Evolutionary conservation across 2,329 filamentous ascomycete genomes (phyloP).

Genomic region (Microdochium trichocladiopsis): DNA sequence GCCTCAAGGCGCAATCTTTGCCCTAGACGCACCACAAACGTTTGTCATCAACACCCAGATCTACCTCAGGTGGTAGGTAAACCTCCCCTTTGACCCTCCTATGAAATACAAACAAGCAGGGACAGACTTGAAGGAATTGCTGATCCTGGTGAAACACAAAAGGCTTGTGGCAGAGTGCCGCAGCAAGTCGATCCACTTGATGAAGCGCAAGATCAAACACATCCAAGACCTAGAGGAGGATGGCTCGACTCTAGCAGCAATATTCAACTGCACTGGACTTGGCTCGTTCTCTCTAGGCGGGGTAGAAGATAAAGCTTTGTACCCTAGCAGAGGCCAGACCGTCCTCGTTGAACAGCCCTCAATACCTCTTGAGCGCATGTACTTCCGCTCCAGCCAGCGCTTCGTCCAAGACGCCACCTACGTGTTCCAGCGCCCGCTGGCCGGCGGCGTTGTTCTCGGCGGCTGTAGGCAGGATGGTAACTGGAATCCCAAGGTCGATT

Average conservation of each 20-base stretch:
- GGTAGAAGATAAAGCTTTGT: constrained; percentile 16
- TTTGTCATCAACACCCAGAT: constrained; percentile 29
- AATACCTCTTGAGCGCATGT: constrained; percentile 32
- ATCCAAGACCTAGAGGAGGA: constrained; percentile 33
- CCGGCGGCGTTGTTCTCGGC: constrained; percentile 23
- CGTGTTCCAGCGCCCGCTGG: constrained; percentile 31
- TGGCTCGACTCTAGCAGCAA: constrained; percentile 1
- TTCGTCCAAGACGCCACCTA: constrained; percentile 33
- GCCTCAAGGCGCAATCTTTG: constrained; percentile 23
- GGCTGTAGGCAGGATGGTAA: constrained; percentile 22
- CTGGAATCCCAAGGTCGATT: constrained; percentile 20
- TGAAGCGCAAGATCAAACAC: constrained; percentile 37
- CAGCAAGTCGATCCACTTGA: neutral
- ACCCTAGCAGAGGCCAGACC: constrained; percentile 22
- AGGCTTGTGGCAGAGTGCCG: neutral
- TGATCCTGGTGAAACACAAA: neutral
- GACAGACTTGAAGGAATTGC: too few species aligned
- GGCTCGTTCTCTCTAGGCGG: constrained; percentile 14
- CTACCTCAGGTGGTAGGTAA: constrained; percentile 24
- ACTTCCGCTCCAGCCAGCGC: constrained; percentile 30
- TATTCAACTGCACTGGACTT: constrained; percentile 14
- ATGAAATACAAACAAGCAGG: too few species aligned
- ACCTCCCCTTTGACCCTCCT: neutral
- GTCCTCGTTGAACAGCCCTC: constrained; percentile 11
- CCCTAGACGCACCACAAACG: constrained; percentile 22